Evolutionary conservation across 1,284 basidiomycete species (phyloP), one percentile per base, ranked within the genome.

Genomic region (Mycena citricolor): DNA sequence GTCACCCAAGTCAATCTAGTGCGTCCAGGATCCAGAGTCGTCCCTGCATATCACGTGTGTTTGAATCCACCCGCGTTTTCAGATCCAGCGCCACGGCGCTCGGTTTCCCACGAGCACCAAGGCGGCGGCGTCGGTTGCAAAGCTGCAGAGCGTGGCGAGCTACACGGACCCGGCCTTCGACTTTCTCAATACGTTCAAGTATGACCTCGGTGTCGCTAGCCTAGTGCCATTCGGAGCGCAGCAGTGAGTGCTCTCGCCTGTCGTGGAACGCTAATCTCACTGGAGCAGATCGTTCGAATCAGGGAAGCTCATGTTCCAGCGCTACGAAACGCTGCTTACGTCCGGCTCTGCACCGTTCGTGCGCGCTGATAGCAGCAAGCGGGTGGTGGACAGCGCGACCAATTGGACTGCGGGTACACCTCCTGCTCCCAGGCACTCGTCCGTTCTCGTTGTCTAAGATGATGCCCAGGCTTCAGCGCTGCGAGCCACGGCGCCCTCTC

Each of bases 31-130:
- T 14, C 6, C 5, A 2, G 6, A 4, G 7, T 23, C 20, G 5
- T 20, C 8, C 14, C 32, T 12, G 25, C 41, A 16, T 42, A 26
- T 22, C 33, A 30, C 24, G 23, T 32, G 29, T 19, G 17, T 41
- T 12, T 54, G 47, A 44, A 49, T 11, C 19, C 20, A 32, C 19
- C 31, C 22, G 12, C 23, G n/a, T n/a, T n/a, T 22, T 24, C 48
- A 91, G 89, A 64, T 94, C 16, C 85, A 93, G 65, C 71, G 90
- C 11, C 91, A 94, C 56, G 87, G 89, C 1, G 81, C 86, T 2
- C 75, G 91, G 23, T 92, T 76, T 55, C 91, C 90, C 0, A 92
- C 89, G 0, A 55, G 61, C 1, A 67, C 67, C 4, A 71, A 80
- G 0, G 62, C 70, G 0, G 56, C 64, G 26, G 44, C 58, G 0